A percentile compares a stretch with the other conserved stretches of the same genome.
Conservation (phyloP, 2,329 filamentous ascomycete species). For the Cucurbitaria berberidis region DNA sequence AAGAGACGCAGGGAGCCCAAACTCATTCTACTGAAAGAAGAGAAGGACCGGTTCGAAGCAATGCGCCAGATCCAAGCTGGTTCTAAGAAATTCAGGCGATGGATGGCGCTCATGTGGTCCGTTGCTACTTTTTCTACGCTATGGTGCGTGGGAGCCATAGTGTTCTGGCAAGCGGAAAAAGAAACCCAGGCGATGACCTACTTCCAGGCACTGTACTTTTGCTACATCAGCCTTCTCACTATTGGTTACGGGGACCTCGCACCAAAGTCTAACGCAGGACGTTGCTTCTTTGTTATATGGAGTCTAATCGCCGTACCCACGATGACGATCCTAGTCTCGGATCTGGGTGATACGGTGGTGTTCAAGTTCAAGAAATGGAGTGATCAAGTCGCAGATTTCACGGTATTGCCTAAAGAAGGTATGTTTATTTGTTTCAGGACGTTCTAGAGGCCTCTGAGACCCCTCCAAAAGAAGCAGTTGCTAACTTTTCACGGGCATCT, state of each 20-base stretch:
- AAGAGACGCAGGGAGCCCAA: slow-evolving; percentile 48
- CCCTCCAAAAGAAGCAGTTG: not conserved
- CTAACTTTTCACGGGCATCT: slow-evolving; percentile 44
- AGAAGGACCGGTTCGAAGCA: slow-evolving; percentile 72
- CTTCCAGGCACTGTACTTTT: slow-evolving; percentile 84
- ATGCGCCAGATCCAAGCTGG: slow-evolving; percentile 81
- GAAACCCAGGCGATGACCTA: slow-evolving; percentile 68
- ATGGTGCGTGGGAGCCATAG: slow-evolving; percentile 79
- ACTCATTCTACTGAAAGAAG: slow-evolving; percentile 62
- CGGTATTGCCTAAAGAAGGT: slow-evolving; percentile 66
- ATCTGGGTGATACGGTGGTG: slow-evolving; percentile 79
- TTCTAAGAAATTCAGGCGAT: slow-evolving; percentile 70
- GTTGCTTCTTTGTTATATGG: slow-evolving; percentile 94
- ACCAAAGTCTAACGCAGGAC: slow-evolving; percentile 77
- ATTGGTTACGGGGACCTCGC: slow-evolving; percentile 86
- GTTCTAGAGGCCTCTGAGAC: not conserved
- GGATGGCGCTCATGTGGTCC: slow-evolving; percentile 75
- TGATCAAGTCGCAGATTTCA: slow-evolving; percentile 67
- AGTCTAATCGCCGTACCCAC: slow-evolving; percentile 83
- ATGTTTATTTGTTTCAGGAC: not conserved
- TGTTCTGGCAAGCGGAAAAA: slow-evolving; percentile 71
- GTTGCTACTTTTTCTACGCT: slow-evolving; percentile 71
- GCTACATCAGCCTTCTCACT: slow-evolving; percentile 81
- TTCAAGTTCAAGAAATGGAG: slow-evolving; percentile 67
- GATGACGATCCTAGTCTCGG: slow-evolving; percentile 73